Evolutionary conservation across 2,329 filamentous ascomycete genomes (phyloP), one percentile per base, ranked within the genome.

Genomic region (Lachnellula hyalina): DNA sequence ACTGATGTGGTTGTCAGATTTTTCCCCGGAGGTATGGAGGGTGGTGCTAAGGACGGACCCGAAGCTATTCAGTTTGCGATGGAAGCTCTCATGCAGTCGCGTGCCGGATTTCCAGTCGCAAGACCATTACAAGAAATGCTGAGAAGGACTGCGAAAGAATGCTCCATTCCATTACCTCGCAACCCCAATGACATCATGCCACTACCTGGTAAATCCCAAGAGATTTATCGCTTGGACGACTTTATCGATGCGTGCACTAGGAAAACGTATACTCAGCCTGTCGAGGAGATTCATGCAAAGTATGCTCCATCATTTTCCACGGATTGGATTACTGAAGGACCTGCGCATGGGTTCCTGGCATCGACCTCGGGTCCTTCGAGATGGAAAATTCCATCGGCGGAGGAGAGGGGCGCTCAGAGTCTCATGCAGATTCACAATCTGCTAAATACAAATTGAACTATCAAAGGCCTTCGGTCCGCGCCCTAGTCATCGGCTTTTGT

Each of bases 381-480:
- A 17, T 45, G 58, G 11, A 41, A 51, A 23, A 41, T 55, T 23
- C 53, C 49, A 47, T 63, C 60, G 7, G 55, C 58, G 3, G 63
- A 67, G 48, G 63, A 66, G 47, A 60, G 51, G 32, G 63, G 62
- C 17, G 63, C 62, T 6, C 63, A 62, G 45, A 60, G 60, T 44
- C 61, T 68, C 6, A 68, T 70, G 65, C 60, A 67, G 44, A 69
- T 70, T 49, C 61, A 60, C 6, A 70, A 68, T 56, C 49, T 70
- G 52, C 59, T 68, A 19, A 69, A 69, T 53, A 52, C 49, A 12
- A 58, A 60, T 48, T 66, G 46, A 65, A 51, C 3, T 32, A 32
- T 32, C 9, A 12, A 21, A 35, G 12, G 12, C 35, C 34, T 44
- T 19, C 21, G 11, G 8, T 34, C 25, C 49, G 21, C 28, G 23